Percentiles rank a stretch among this genome's conserved stretches.
Conservation (phyloP, 1,284 basidiomycete genomes). For the Kalmanozyma brasiliensis region DNA sequence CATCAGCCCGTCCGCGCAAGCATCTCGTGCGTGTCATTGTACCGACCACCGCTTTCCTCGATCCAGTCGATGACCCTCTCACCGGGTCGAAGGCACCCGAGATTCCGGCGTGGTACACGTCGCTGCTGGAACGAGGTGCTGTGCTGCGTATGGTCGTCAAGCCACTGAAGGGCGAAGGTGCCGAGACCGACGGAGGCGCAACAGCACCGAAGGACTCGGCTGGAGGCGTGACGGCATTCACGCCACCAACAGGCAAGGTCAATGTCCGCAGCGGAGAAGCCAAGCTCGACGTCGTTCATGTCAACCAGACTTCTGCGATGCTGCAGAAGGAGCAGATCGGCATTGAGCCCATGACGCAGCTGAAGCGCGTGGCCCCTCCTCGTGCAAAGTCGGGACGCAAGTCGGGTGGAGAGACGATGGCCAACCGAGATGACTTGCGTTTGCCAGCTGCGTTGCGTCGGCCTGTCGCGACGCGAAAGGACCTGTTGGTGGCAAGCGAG, state of each 20-base stretch:
- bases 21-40: constrained; percentile 61
- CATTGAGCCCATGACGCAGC: constrained; percentile 41
- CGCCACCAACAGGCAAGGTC: constrained; percentile 40
- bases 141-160: constrained; percentile 46
- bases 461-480: constrained; percentile 22
- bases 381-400: constrained; percentile 29
- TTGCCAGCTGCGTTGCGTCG: constrained; percentile 29
- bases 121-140: constrained; percentile 44
- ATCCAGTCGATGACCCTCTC: constrained; percentile 45
- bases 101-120: constrained; percentile 45
- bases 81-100: constrained; percentile 40
- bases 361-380: constrained; percentile 28
- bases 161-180: constrained; percentile 25
- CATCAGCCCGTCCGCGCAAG: constrained; percentile 56
- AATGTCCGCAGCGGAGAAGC: constrained; percentile 34
- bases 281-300: constrained; percentile 54
- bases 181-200: constrained; percentile 8
- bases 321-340: constrained; percentile 56
- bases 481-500: constrained; percentile 13
- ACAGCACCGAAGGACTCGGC: constrained; percentile 9
- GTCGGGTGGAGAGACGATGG: constrained; percentile 7
- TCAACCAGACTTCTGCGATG: constrained; percentile 63
- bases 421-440: constrained; percentile 17
- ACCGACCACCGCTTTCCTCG: constrained; percentile 43
- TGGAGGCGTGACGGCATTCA: constrained; percentile 11